Evolutionary conservation across 1,284 basidiomycete genomes (phyloP).

Genomic region (Puccinia triticina): DNA sequence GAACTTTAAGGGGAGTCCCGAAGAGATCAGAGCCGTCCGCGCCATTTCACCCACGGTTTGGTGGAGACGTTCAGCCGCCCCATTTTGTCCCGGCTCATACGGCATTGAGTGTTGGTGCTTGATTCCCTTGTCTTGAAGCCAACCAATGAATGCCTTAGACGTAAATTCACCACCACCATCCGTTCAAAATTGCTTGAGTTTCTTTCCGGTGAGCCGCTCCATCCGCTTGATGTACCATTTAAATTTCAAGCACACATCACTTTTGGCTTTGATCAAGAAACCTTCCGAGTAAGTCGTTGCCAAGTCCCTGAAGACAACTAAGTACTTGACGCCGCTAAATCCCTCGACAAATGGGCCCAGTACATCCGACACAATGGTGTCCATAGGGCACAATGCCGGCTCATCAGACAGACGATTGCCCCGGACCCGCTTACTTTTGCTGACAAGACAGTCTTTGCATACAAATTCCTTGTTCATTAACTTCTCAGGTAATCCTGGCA

Average conservation of each 20-base stretch:
- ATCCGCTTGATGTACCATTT: neutral
- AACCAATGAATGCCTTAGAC: neutral
- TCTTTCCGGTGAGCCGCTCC: neutral
- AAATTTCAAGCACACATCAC: neutral
- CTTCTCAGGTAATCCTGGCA: neutral
- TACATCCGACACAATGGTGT: constrained; percentile 17
- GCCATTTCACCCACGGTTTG: constrained; percentile 29
- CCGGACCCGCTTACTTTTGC: neutral
- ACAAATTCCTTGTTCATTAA: neutral
- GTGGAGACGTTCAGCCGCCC: constrained; percentile 35
- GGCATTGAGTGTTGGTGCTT: constrained; percentile 13
- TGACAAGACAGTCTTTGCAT: constrained; percentile 22
- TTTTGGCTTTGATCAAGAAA: constrained; percentile 1
- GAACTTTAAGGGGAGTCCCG: neutral
- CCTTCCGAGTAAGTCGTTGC: constrained; percentile 1
- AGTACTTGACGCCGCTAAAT: neutral
- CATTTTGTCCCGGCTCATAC: constrained; percentile 51
- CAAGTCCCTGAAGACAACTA: constrained; percentile 18
- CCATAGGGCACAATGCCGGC: neutral
- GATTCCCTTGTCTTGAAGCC: constrained; percentile 30
- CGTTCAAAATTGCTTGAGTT: no score
- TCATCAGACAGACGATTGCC: neutral
- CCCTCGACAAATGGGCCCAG: constrained; percentile 28
- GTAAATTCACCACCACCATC: no score
- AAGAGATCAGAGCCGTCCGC: constrained; percentile 13